Base-by-base conservation (phyloP, 495 filamentous ascomycete genomes). In the Xylaria scruposa region DNA sequence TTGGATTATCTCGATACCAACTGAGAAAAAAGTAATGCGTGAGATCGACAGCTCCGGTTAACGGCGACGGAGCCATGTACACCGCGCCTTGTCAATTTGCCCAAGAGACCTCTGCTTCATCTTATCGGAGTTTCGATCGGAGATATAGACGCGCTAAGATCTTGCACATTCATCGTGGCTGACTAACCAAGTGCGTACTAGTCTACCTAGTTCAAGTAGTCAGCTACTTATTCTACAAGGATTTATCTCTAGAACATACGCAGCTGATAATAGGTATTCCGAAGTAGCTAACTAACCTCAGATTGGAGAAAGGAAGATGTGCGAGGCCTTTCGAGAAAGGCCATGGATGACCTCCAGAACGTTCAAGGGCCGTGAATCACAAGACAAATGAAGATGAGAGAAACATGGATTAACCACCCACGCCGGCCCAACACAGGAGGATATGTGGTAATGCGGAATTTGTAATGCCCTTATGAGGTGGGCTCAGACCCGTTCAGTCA, bases 111-210 rank as follows among this genome's bases (percentile, higher is more conserved):
- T 44, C 29, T 67, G 36, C 65, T 40, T 56, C 44, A 56, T 54
- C 17, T n/a, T 19, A 54, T 36, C 68, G 68, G 68, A 70, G 59
- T 61, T 56, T 64, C 36, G 46, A 64, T 64, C 68, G 68, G 68
- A 70, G 46, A 56, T 67, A 54, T 5, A 17, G 47, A 51, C 42
- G 38, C 29, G n/a, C 56, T 24, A 42, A 21, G n/a, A 62, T 62
- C 60, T 40, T 26, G 36, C 60, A 42, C 60, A 42, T 24, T 40
- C 21, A 62, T 44, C 60, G 38, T 62, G 42, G 58, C 58, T 60
- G 21, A 12, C 38, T 62, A 56, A 56, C 53, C 26, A 12, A 31
- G 53, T 31, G 53, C 53, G 53, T 31, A 26, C 21, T 53, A 53
- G 38, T 42, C 10, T n/a, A n/a, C n/a, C n/a, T 53, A 53, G 38